These are phyloP conservation scores for Catenaria anguillulae DNA, from an alignment of 371 early-diverging fungal species.

Conservation along the genomic window DNA sequence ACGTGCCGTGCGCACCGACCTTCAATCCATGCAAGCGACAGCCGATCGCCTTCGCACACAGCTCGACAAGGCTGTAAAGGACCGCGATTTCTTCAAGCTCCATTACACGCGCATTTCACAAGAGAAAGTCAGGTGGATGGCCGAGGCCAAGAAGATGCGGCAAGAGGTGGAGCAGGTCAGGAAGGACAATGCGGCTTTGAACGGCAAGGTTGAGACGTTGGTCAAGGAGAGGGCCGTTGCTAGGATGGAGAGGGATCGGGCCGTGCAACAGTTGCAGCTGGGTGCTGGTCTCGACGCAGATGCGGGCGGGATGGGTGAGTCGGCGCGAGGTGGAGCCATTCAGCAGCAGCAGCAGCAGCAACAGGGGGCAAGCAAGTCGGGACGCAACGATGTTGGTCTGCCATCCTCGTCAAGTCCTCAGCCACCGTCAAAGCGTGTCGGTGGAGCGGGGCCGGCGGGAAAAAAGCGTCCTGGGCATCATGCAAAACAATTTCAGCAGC, in stretches of 20 bases:
- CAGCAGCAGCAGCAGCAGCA: not conserved
- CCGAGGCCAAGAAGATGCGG: conserved; percentile 29
- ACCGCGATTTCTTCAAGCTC: conserved; percentile 37
- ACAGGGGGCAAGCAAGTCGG: too few relatives aligned
- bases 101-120: conserved; percentile 39
- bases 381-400: too few relatives aligned
- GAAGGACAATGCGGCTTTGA: conserved; percentile 20
- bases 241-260: conserved; percentile 27
- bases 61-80: conserved; percentile 33
- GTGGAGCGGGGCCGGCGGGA: too few relatives aligned
- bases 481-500: too few relatives aligned
- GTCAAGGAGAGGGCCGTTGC: conserved; percentile 39
- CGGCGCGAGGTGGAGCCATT: not conserved
- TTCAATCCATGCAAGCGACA: conserved; percentile 28
- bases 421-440: too few relatives aligned
- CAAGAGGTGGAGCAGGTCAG: conserved; percentile 29
- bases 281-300: too few relatives aligned
- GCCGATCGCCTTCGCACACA: conserved; percentile 25
- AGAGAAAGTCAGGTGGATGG: conserved; percentile 27
- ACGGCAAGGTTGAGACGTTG: conserved; percentile 26
- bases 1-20: conserved; percentile 25
- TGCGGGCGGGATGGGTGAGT: not conserved
- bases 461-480: too few relatives aligned
- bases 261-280: too few relatives aligned
- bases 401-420: too few relatives aligned